Conservation (phyloP, 2,329 filamentous ascomycete species). For the Rutstroemia sp. region DNA sequence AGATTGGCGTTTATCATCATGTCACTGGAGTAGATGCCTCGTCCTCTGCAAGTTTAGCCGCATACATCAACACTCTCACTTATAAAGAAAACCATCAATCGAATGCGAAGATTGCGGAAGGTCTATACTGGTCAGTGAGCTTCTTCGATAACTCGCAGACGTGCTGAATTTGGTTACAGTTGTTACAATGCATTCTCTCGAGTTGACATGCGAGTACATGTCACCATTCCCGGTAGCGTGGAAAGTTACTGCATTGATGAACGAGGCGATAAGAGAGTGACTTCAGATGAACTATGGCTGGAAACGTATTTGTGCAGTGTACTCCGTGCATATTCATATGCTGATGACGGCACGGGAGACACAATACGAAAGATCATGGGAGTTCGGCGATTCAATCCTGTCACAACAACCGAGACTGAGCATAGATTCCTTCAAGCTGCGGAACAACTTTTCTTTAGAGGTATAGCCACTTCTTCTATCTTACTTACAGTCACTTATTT, state of each 20-base stretch:
- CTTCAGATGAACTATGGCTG: constrained; percentile 90
- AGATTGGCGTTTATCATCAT: constrained; percentile 96
- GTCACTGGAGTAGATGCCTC: constrained; percentile 96
- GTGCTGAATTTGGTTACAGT: constrained; percentile 31
- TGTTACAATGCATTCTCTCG: constrained; percentile 99
- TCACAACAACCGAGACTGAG: constrained; percentile 96
- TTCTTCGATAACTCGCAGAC: constrained; percentile 24
- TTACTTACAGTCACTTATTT: constrained; percentile 13
- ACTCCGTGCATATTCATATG: constrained; percentile 89
- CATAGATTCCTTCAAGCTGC: constrained; percentile 93
- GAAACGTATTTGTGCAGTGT: constrained; percentile 97
- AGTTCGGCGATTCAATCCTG: constrained; percentile 93
- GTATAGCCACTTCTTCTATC: constrained; percentile 35
- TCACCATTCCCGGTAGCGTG: constrained; percentile 91
- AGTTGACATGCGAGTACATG: constrained; percentile 96
- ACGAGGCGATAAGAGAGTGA: constrained; percentile 86
- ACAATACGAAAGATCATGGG: constrained; percentile 95
- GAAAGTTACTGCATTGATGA: constrained; percentile 98
- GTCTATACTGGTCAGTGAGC: constrained; percentile 73
- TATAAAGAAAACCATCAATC: constrained; percentile 79
- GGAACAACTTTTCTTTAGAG: constrained; percentile 90
- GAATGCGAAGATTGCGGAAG: constrained; percentile 78
- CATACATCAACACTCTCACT: constrained; percentile 96
- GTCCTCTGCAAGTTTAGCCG: constrained; percentile 90
- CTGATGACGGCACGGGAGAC: constrained; percentile 89